Evolutionary conservation across 2,329 filamentous ascomycete genomes (phyloP), one percentile per base, ranked within the genome.

Genomic region (Fusarium euwallaceae): DNA sequence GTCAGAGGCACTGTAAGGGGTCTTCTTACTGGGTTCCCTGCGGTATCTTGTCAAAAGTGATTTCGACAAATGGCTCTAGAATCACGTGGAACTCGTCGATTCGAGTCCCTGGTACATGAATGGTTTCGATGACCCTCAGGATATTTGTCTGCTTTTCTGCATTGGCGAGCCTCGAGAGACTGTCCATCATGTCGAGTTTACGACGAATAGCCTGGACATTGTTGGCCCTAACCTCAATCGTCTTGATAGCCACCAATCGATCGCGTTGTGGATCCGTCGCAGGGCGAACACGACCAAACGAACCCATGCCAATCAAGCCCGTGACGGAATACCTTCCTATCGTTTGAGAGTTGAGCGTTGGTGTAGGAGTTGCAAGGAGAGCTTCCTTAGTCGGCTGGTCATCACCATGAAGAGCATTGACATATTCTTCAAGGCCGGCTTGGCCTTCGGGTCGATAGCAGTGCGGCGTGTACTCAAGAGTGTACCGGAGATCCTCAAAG

Each of bases 401-500:
- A 17, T 55, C 48, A 1, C 48, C 48, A 4, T 55, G 48, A 55
- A 32, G 27, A 14, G 27, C 27, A 8, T 29, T 55, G 24, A 55
- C 27, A 55, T 32, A 55, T n/a, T 32, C 9, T 10, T 14, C 48
- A 20, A 55, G 48, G 6, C 48, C 4, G 1, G 17, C 27, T 32
- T 32, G 24, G 10, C 48, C 48, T 32, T 55, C 24, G 11, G 48
- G 27, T 55, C 48, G 48, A 32, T 55, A 32, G 16, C 59, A 61
- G n/a, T 61, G 29, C 3, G 24, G 27, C 27, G 59, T 48, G 22
- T 61, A 61, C 27, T 61, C 59, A 20, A 61, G 59, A 24, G 59
- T 61, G 24, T 61, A 61, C n/a, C 59, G 24, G 4, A 61, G 20
- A 24, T 61, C 59, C 20, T 61, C 59, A 32, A 61, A 61, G 27